Evolutionary conservation across 2,329 filamentous ascomycete genomes (phyloP).

Genomic region (Monilinia laxa): DNA sequence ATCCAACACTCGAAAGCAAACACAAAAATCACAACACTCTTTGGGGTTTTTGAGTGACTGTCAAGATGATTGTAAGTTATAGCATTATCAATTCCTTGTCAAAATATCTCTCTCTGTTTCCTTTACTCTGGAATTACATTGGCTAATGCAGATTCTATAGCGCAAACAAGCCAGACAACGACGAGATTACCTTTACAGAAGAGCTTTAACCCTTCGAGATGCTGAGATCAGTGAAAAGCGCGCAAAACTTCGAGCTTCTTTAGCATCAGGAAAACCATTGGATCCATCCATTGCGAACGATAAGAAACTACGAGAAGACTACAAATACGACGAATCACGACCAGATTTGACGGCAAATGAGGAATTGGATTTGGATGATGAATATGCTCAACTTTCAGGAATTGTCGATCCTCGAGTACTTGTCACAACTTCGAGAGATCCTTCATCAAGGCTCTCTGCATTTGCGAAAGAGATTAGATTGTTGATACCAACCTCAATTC

Average conservation of each 20-base stretch:
- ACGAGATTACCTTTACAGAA: constrained; percentile 86
- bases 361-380: constrained; percentile 76
- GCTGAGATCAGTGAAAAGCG: constrained; percentile 92
- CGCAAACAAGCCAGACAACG: constrained; percentile 76
- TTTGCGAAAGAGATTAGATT: constrained; percentile 92
- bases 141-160: constrained; percentile 37
- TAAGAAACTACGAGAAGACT: constrained; percentile 78
- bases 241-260: constrained; percentile 78
- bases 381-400: constrained; percentile 88
- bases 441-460: constrained; percentile 77
- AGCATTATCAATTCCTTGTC: background rate
- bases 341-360: constrained; percentile 66
- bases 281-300: constrained; percentile 84
- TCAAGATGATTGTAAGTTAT: constrained; percentile 36
- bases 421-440: constrained; percentile 87
- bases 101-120: background rate
- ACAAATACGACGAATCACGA: constrained; percentile 86
- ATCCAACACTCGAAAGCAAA: background rate
- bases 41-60: background rate
- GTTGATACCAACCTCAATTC: constrained; percentile 78
- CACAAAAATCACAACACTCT: background rate
- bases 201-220: constrained; percentile 82
- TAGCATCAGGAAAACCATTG: constrained; percentile 85
- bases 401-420: constrained; percentile 85
- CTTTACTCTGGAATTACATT: background rate